These are phyloP conservation scores for Volvox reticuliferus DNA, from an alignment of 139 green algal genomes.

Conservation along the genomic window DNA sequence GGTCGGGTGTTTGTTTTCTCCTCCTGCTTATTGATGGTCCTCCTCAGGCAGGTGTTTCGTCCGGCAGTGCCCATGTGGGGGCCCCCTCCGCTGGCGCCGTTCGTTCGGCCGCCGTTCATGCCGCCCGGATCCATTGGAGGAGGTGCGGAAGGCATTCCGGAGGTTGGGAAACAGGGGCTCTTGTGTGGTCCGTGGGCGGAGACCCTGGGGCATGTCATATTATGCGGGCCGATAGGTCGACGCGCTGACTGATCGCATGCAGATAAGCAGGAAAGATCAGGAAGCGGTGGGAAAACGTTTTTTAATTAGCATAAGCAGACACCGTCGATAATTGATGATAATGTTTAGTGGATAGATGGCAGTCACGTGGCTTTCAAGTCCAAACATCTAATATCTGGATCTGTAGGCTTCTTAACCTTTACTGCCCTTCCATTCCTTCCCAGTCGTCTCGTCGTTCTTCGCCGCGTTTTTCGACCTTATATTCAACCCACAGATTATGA, in stretches of 20 bases:
- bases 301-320: too few relatives aligned
- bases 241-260: background rate
- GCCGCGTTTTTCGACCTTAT: background rate
- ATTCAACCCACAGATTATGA: background rate
- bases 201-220: background rate
- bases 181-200: background rate
- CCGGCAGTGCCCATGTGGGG: background rate
- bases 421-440: background rate
- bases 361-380: too few relatives aligned
- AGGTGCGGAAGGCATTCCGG: background rate
- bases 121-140: slow-evolving; percentile 23
- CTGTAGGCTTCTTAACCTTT: background rate
- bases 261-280: background rate
- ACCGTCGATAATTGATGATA: too few relatives aligned
- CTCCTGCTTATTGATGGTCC: background rate
- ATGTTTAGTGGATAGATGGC: too few relatives aligned
- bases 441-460: background rate
- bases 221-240: background rate
- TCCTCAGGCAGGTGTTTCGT: slow-evolving; percentile 11
- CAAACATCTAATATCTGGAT: background rate
- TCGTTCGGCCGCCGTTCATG: slow-evolving; percentile 17
- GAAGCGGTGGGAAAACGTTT: too few relatives aligned
- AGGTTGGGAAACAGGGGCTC: background rate
- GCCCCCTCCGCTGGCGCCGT: background rate
- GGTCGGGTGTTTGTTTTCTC: background rate